Evolutionary conservation across 495 filamentous ascomycete genomes (phyloP).

Genomic region (Hyaloscypha bicolor): DNA sequence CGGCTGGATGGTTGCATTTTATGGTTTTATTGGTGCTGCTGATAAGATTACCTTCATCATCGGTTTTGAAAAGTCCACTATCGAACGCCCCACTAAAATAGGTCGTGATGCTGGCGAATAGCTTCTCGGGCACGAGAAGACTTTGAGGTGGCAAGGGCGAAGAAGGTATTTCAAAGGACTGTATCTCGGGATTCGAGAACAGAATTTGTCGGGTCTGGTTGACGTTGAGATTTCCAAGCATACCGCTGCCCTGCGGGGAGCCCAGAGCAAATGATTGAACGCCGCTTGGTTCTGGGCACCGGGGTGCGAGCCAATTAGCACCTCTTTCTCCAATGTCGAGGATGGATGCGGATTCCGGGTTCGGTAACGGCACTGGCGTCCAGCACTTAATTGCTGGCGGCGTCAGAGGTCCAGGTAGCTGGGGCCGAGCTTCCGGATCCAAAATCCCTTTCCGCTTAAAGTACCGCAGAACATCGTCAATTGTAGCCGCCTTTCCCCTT

Average conservation of each 20-base stretch:
- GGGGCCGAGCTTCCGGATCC: not conserved
- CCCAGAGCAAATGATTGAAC: not conserved
- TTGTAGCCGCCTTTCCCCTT: not conserved
- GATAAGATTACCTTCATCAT: not conserved
- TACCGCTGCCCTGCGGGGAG: not conserved
- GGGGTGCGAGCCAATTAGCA: not conserved
- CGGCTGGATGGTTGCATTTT: not conserved
- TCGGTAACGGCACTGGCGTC: conserved; percentile 1
- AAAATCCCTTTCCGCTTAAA: conserved; percentile 6
- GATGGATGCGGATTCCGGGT: not conserved
- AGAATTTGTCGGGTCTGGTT: not conserved
- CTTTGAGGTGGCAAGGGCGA: not conserved
- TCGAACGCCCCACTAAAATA: not conserved
- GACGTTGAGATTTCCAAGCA: not conserved
- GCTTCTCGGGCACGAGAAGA: not conserved
- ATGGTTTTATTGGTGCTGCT: not conserved
- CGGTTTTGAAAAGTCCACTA: not conserved
- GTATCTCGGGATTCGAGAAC: not conserved
- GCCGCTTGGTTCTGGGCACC: not conserved
- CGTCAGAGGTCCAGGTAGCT: not conserved
- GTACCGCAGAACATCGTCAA: not conserved
- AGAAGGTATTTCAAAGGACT: not conserved
- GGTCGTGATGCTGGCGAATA: not conserved
- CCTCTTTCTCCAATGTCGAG: not conserved
- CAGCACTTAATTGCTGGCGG: not conserved